Percentiles rank a stretch among this genome's conserved stretches.
Evolutionary conservation across 2,329 filamentous ascomycete species (phyloP).

Genomic region (Stachybotrys echinatus): DNA sequence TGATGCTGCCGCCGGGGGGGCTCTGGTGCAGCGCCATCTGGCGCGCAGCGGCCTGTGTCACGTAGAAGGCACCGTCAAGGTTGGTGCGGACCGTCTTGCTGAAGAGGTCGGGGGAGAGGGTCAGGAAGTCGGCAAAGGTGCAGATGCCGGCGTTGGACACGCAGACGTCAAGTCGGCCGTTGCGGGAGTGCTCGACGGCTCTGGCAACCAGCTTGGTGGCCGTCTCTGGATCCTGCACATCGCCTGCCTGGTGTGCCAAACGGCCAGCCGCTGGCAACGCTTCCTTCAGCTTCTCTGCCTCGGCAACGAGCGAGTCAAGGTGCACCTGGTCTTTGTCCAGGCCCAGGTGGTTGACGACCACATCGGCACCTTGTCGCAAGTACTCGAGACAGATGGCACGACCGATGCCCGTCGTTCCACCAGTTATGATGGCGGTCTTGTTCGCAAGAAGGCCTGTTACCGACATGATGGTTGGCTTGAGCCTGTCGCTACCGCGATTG

Average conservation of each 20-base stretch:
- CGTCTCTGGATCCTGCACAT: conserved; percentile 71
- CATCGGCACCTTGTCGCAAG: conserved; percentile 69
- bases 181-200: conserved; percentile 55
- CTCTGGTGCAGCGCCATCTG: conserved; percentile 66
- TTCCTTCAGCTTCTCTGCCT: conserved; percentile 41
- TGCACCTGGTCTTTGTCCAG: conserved; percentile 45
- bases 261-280: conserved; percentile 39
- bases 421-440: conserved; percentile 83
- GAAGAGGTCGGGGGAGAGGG: conserved; percentile 66
- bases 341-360: conserved; percentile 76
- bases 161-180: conserved; percentile 64
- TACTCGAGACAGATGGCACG: conserved; percentile 79
- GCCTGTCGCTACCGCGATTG: not conserved
- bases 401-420: conserved; percentile 81
- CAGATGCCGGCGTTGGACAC: conserved; percentile 88
- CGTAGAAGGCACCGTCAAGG: conserved; percentile 82
- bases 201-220: conserved; percentile 61
- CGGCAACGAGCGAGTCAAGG: conserved; percentile 46
- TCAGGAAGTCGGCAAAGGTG: conserved; percentile 81
- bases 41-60: conserved; percentile 76
- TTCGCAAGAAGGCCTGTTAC: conserved; percentile 54
- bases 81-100: conserved; percentile 71
- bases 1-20: conserved; percentile 72
- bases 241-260: conserved; percentile 67
- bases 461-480: conserved; percentile 28